phyloP scores from a whole-genome alignment of 1,139 yeast species.

The Tardiomyces digboiensis region DNA sequence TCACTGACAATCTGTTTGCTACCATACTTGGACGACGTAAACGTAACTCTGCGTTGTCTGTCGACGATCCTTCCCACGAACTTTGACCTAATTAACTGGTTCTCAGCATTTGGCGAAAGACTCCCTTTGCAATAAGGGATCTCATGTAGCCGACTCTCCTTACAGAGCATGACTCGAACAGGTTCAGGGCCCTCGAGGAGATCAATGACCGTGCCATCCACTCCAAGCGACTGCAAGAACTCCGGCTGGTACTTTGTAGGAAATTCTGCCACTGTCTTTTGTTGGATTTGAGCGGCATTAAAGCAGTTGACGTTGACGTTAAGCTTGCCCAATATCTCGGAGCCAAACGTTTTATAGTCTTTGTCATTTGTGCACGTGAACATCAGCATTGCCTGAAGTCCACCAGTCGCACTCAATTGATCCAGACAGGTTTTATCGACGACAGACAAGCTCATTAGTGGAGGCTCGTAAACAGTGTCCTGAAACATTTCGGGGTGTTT shows the following conservation, averaged over 20 bases:
- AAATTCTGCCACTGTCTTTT: conserved; percentile 15
- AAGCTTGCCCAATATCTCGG: conserved; percentile 28
- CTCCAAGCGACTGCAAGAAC: conserved; percentile 44
- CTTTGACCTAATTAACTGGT: neutral
- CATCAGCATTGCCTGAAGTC: conserved; percentile 33
- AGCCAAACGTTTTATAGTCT: conserved; percentile 37
- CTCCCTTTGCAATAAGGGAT: conserved; percentile 31
- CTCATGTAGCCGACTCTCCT: conserved; percentile 43
- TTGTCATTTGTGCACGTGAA: conserved; percentile 37
- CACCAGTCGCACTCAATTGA: neutral
- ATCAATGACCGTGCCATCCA: conserved; percentile 74
- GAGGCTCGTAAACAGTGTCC: conserved; percentile 57
- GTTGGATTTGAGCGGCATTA: conserved; percentile 27
- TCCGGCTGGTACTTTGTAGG: conserved; percentile 26
- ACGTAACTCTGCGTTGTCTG: conserved; percentile 2
- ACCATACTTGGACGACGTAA: conserved; percentile 16
- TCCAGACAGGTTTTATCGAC: conserved; percentile 30
- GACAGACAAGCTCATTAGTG: conserved; percentile 47
- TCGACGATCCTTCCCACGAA: conserved; percentile 7
- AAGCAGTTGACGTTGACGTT: conserved; percentile 36
- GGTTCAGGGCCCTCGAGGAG: conserved; percentile 62
- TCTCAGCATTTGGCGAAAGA: neutral
- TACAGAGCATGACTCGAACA: conserved; percentile 70
- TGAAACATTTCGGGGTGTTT: conserved; percentile 28
- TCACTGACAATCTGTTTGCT: conserved; percentile 4